Evolutionary conservation across 495 filamentous ascomycete species (phyloP), one percentile per base, ranked within the genome.

Genomic region (Parachaetomium inaequale): DNA sequence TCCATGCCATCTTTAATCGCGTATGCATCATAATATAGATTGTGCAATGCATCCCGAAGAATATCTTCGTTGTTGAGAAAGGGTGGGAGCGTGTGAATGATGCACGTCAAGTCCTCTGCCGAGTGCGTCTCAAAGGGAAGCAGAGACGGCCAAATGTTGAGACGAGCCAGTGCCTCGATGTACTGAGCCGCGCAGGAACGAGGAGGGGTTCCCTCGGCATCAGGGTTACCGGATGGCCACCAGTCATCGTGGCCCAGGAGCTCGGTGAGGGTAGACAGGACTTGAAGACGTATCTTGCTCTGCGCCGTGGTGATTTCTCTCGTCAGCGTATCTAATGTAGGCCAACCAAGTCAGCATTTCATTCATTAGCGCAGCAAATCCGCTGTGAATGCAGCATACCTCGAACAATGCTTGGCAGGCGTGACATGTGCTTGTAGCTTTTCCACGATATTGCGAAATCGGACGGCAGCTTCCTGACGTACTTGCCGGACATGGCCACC

Each of bases 141-240:
- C 5, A 58, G 19, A 1, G 55, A 58, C 2, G 55, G 55, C 55
- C 55, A 58, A 25, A 58, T 47, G 11, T 28, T 40, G 26, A 47
- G 3, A 2, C 25, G 10, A 8, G 5, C 17, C 14, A 42, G 38
- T 3, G 15, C 15, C 2, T 42, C 17, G 17, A 42, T 10, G 38
- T 42, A 42, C 12, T 15, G 25, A 47, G 26, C 3, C 4, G 14
- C 4, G 8, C 14, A 12, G 34, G 10, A 12, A 12, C 34, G 34
- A n/a, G 34, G 8, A 36, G 34, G 10, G 10, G 14, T 6, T 36
- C n/a, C n/a, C n/a, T n/a, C n/a, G n/a, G n/a, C n/a, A n/a, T n/a
- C n/a, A n/a, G n/a, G n/a, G n/a, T n/a, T n/a, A n/a, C n/a, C n/a
- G n/a, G n/a, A n/a, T n/a, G n/a, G n/a, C n/a, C n/a, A n/a, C n/a